Percentiles rank a stretch among this genome's conserved stretches.
Conservation (phyloP, 345 rosid genomes). For the Eutrema japonicum region DNA sequence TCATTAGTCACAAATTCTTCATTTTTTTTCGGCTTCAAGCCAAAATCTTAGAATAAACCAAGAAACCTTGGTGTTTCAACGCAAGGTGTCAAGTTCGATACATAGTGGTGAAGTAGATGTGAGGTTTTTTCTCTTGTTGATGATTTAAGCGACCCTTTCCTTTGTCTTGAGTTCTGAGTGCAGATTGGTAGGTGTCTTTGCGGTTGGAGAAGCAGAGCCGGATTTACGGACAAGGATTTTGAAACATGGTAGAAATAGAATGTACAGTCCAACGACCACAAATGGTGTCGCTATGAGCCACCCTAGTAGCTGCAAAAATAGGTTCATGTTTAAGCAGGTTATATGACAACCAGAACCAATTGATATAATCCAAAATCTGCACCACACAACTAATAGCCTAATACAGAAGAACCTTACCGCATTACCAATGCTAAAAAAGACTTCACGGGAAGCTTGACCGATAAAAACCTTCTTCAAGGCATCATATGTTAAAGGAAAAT, state of each 20-base stretch:
- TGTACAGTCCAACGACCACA: conserved; percentile 38
- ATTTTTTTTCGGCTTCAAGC: too few species aligned
- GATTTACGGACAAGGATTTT: conserved; percentile 40
- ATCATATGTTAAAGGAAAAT: conserved; percentile 86
- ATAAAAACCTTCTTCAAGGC: conserved; percentile 86
- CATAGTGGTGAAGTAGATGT: not conserved
- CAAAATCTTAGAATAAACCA: too few species aligned
- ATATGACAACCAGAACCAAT: too few species aligned
- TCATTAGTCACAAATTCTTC: too few species aligned
- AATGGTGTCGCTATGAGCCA: conserved; percentile 44
- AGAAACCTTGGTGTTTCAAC: not conserved
- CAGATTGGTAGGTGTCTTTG: not conserved
- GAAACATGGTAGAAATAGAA: conserved; percentile 43
- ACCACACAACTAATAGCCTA: not conserved
- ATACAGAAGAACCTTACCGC: conserved; percentile 61
- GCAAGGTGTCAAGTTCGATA: not conserved
- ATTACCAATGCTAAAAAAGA: conserved; percentile 71
- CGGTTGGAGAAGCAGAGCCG: conserved; percentile 15
- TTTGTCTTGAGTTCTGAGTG: conserved; percentile 36
- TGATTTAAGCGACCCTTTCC: conserved; percentile 23
- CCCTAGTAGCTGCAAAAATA: conserved; percentile 37
- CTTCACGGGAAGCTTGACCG: conserved; percentile 80
- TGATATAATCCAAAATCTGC: conserved; percentile 5
- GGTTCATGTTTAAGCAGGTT: not conserved
- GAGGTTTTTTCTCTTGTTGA: conserved; percentile 2